These are phyloP conservation scores for Russula ochroleuca DNA, from an alignment of 768 basidiomycete genomes.

Conservation along the genomic window DNA sequence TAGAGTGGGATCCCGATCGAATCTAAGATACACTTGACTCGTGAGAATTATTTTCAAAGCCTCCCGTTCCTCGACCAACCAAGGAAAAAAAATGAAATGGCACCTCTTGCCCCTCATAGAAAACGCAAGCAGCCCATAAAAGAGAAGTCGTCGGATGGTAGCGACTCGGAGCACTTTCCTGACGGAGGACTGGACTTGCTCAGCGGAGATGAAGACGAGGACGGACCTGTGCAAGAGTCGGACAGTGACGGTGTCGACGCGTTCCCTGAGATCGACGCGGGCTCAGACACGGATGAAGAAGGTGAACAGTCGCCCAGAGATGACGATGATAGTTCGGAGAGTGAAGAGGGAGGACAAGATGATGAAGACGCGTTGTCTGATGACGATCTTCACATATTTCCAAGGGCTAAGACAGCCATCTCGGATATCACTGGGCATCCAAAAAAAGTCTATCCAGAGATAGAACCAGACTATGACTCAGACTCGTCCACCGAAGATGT, in stretches of 20 bases:
- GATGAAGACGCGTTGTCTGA: constrained; percentile 36
- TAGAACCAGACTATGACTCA: constrained; percentile 86
- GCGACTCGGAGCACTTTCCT: constrained; percentile 35
- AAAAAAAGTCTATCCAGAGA: constrained; percentile 81
- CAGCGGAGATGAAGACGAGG: constrained; percentile 65
- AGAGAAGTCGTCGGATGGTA: constrained; percentile 36
- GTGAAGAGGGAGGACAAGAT: constrained; percentile 37
- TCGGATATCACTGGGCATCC: constrained; percentile 82
- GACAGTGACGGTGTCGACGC: constrained; percentile 63
- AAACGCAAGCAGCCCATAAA: constrained; percentile 57
- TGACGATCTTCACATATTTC: constrained; percentile 52
- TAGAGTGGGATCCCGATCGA: constrained; percentile 30
- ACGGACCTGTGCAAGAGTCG: constrained; percentile 36
- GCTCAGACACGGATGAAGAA: constrained; percentile 44
- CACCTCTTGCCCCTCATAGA: constrained; percentile 36
- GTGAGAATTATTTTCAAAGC: constrained; percentile 18
- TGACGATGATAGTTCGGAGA: constrained; percentile 37
- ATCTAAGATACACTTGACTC: constrained; percentile 28
- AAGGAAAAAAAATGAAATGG: constrained; percentile 31
- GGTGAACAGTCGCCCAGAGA: constrained; percentile 52
- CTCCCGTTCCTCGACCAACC: not conserved
- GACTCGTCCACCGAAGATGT: constrained; percentile 93
- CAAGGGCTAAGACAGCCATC: constrained; percentile 61
- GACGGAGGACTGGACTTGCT: constrained; percentile 60
- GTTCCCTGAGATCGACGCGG: constrained; percentile 54